These are phyloP conservation scores for Wallacemonas collosoma DNA, from an alignment of 208 protist species.

Conservation along the genomic window DNA sequence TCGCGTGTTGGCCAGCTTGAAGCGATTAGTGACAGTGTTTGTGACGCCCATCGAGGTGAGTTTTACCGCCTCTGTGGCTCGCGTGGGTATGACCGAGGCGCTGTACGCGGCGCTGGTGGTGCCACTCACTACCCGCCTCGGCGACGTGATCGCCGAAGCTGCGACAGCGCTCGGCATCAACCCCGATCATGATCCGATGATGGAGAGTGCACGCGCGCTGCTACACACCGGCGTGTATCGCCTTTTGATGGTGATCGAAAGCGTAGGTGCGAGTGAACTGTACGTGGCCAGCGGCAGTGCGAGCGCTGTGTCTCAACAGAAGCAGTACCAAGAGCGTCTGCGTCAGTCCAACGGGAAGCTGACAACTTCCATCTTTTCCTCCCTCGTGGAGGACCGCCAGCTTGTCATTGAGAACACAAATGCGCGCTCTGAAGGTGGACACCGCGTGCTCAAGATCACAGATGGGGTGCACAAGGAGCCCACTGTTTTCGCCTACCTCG, in stretches of 20 bases:
- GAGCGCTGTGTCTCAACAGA: constrained; percentile 52
- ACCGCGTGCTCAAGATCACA: constrained; percentile 70
- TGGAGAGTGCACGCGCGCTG: constrained; percentile 14
- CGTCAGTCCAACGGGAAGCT: constrained; percentile 68
- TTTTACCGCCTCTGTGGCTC: constrained; percentile 36
- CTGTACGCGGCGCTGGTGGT: constrained; percentile 39
- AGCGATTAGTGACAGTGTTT: constrained; percentile 17
- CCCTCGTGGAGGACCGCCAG: constrained; percentile 73
- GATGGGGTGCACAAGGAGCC: constrained; percentile 23
- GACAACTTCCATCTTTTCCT: constrained; percentile 56
- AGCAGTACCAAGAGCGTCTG: constrained; percentile 64
- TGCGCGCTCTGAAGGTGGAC: constrained; percentile 57
- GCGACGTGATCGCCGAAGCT: constrained; percentile 8
- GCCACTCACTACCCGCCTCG: constrained; percentile 26
- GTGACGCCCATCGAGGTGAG: constrained; percentile 33
- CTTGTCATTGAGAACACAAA: constrained; percentile 66
- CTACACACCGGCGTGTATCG: constrained; percentile 71
- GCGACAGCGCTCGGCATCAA: background rate
- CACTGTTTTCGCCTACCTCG: constrained; percentile 70
- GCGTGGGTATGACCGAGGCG: constrained; percentile 47
- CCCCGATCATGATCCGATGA: background rate
- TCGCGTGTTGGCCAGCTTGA: constrained; percentile 25
- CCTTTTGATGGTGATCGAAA: constrained; percentile 70
- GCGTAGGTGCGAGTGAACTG: constrained; percentile 57
- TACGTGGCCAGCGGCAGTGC: constrained; percentile 46